Evolutionary conservation across 768 basidiomycete species (phyloP), one percentile per base, ranked within the genome.

Genomic region (Pulveroboletus ravenelii): DNA sequence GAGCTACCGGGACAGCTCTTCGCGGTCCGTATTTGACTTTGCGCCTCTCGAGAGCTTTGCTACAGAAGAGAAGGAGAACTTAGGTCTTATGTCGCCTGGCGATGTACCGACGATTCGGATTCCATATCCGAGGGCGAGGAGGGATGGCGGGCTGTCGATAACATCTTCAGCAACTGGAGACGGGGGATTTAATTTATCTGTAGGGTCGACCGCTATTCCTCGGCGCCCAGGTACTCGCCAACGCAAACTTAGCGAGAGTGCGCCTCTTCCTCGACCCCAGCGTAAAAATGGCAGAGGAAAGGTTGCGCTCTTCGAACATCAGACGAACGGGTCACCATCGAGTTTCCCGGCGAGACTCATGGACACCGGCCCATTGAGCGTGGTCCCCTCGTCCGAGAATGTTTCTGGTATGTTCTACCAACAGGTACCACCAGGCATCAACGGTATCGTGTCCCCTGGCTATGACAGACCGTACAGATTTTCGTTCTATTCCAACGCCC

Each of bases 401-500:
- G 43, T 78, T 27, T 39, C 68, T 34, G 45, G 49, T 17, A 39
- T 59, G 36, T 56, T 59, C 15, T 52, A 52, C 15, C 51, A 47
- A 43, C 58, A 55, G 17, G 10, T 17, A 2, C 34, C 55, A 1
- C 29, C 51, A 2, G 52, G 45, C 10, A 32, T 62, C 23, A 52
- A 53, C 10, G 72, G 72, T 7, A 72, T 78, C 44, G 67, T 76
- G 20, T 70, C 75, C 45, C 73, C 76, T 4, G 82, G 78, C 0
- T 86, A 93, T 56, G 92, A 93, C 61, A 77, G 93, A 61, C 95
- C 94, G 9, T 98, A 97, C 64, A 81, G 96, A 40, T 99, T 98
- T 72, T 97, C 96, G 0, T 99, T 98, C 72, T 99, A 98, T 71
- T 97, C 92, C 15, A 98, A 96, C 61, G 79, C 87, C 5, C 74